A percentile compares a stretch with the other conserved stretches of the same genome.
phyloP scores from a whole-genome alignment of 108 stramenopile genomes.

The Fistulifera solaris region DNA sequence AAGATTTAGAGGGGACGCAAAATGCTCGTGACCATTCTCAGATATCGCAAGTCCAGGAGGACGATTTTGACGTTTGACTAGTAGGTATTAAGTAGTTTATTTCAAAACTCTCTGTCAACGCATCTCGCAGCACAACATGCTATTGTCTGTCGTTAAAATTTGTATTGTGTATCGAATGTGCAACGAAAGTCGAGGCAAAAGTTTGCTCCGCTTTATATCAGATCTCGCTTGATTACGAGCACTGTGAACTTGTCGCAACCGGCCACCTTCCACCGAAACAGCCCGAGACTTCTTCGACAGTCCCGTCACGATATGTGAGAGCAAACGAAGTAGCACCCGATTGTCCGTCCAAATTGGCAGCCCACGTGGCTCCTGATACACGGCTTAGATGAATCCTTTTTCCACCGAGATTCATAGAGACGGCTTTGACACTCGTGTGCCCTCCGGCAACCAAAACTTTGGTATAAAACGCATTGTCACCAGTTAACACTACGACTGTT shows the following conservation, averaged over 20 bases:
- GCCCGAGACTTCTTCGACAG: neutral
- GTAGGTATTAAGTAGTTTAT: too few species aligned
- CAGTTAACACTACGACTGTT: neutral
- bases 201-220: too few species aligned
- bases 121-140: too few species aligned
- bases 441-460: slow-evolving; percentile 7
- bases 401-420: neutral
- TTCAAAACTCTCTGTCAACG: too few species aligned
- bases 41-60: too few species aligned
- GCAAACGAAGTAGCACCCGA: neutral
- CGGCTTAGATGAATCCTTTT: neutral
- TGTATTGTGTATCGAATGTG: too few species aligned
- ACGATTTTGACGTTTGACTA: too few species aligned
- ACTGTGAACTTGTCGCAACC: slow-evolving; percentile 1
- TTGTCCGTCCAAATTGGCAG: neutral
- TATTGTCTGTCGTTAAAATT: too few species aligned
- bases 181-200: too few species aligned
- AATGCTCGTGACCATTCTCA: too few species aligned
- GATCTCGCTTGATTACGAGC: neutral
- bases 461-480: slow-evolving; percentile 1
- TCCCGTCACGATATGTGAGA: slow-evolving; percentile 2
- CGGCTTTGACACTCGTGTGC: neutral
- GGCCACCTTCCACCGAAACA: slow-evolving; percentile 1
- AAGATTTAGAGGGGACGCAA: too few species aligned
- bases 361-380: slow-evolving; percentile 1